phyloP scores from a whole-genome alignment of 305 asterid species.

The Solanum hybrid region DNA sequence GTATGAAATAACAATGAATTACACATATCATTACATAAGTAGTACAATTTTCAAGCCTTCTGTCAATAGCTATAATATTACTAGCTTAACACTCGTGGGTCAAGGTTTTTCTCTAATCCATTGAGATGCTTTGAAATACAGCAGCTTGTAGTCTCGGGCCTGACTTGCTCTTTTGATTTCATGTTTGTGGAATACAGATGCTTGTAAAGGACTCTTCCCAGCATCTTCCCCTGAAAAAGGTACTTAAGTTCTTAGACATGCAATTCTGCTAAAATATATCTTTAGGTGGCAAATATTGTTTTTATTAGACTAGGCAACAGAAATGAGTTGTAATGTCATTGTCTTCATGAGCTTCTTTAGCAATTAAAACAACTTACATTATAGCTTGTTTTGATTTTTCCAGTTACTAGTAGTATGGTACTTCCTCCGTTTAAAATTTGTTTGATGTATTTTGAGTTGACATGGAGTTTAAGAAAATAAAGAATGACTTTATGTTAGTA shows the following conservation, averaged over 20 bases:
- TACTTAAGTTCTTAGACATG: neutral
- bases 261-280: neutral
- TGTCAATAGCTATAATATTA: neutral
- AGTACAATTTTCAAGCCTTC: neutral
- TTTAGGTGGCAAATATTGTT: neutral
- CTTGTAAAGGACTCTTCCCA: conserved; percentile 67
- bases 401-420: too few relatives aligned
- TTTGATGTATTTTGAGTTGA: too few relatives aligned
- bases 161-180: neutral
- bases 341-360: neutral
- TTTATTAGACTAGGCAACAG: neutral
- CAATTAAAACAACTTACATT: neutral
- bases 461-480: too few relatives aligned
- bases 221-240: conserved; percentile 63
- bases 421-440: too few relatives aligned
- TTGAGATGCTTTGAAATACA: neutral
- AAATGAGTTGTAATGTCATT: neutral
- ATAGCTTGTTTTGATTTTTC: too few relatives aligned
- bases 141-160: neutral
- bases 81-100: too few relatives aligned
- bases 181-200: conserved; percentile 42
- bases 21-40: neutral
- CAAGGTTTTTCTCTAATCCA: conserved; percentile 5
- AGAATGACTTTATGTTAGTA: too few relatives aligned
- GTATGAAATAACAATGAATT: neutral